Conservation (phyloP, 164 flowering plant genomes). For the Magnolia changhungtana region DNA sequence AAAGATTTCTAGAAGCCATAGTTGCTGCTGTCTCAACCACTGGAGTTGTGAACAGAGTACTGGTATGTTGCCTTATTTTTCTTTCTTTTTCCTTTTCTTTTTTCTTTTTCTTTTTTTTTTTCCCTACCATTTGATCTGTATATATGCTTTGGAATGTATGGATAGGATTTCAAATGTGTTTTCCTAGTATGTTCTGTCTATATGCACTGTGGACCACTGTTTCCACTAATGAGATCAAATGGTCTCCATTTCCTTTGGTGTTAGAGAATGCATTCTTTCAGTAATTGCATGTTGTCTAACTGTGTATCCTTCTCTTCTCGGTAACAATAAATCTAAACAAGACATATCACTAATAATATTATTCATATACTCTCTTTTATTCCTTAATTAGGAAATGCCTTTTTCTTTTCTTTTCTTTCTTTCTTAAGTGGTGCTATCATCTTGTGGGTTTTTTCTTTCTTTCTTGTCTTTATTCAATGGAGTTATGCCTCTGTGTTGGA, state of each 20-base stretch:
- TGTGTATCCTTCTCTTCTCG: conserved; percentile 15
- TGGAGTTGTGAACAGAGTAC: too few species aligned
- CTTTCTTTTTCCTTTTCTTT: too few species aligned
- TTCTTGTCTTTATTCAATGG: too few species aligned
- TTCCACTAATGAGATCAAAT: conserved; percentile 9
- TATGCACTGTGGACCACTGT: too few species aligned
- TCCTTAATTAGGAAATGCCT: background rate
- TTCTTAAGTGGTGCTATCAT: background rate
- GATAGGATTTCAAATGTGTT: background rate
- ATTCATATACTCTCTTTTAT: background rate
- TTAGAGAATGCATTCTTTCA: conserved; percentile 15
- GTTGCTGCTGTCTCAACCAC: too few species aligned
- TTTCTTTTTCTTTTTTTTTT: too few species aligned
- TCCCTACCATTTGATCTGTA: too few species aligned
- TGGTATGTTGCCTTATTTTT: too few species aligned
- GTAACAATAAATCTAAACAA: conserved; percentile 21
- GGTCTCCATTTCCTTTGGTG: conserved; percentile 10
- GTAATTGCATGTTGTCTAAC: conserved; percentile 19
- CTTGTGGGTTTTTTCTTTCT: background rate
- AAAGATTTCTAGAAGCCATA: too few species aligned
- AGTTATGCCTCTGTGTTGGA: too few species aligned
- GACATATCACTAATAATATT: background rate
- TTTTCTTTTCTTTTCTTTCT: background rate
- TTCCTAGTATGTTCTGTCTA: conserved; percentile 10
- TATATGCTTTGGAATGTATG: too few species aligned